phyloP scores from a whole-genome alignment of 2,329 filamentous ascomycete species.

The Aschersonia sp. region DNA sequence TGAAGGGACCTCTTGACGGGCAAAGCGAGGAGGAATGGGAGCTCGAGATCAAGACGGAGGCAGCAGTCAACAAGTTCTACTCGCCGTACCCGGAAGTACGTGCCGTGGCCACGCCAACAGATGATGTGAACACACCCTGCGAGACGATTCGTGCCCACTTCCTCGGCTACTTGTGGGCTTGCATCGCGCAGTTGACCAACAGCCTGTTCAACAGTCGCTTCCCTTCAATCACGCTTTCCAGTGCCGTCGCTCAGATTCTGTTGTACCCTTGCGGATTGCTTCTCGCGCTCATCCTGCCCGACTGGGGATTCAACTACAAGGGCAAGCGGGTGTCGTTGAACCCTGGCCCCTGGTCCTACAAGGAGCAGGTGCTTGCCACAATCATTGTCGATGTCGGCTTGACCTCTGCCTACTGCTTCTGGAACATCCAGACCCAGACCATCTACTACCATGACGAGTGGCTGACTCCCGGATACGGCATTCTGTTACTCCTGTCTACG shows the following conservation, averaged over 20 bases:
- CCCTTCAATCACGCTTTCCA: constrained; percentile 2
- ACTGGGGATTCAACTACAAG: constrained; percentile 24
- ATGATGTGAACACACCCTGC: constrained; percentile 12
- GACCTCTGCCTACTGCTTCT: constrained; percentile 8
- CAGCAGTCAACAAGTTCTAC: constrained; percentile 8
- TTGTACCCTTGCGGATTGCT: constrained; percentile 23
- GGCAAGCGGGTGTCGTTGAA: constrained; percentile 19
- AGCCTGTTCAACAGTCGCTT: constrained; percentile 6
- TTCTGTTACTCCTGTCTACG: constrained; percentile 15
- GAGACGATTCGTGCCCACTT: constrained; percentile 14
- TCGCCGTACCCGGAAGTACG: constrained; percentile 14
- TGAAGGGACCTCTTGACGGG: constrained; percentile 6
- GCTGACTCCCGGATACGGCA: constrained; percentile 14
- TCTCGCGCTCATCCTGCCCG: constrained; percentile 24
- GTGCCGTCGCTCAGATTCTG: constrained; percentile 19
- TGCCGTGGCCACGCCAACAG: constrained; percentile 12
- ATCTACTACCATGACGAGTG: constrained; percentile 18
- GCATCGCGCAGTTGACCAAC: constrained; percentile 5
- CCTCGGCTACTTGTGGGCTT: constrained; percentile 13
- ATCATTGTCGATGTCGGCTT: constrained; percentile 16
- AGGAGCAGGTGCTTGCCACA: constrained; percentile 27
- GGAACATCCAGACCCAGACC: constrained; percentile 11
- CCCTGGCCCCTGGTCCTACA: constrained; percentile 25
- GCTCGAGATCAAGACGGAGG: constrained; percentile 7
- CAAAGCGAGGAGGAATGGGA: constrained; percentile 7